phyloP scores from a whole-genome alignment of 176 grass and related monocot species.

The Triticum urartu region DNA sequence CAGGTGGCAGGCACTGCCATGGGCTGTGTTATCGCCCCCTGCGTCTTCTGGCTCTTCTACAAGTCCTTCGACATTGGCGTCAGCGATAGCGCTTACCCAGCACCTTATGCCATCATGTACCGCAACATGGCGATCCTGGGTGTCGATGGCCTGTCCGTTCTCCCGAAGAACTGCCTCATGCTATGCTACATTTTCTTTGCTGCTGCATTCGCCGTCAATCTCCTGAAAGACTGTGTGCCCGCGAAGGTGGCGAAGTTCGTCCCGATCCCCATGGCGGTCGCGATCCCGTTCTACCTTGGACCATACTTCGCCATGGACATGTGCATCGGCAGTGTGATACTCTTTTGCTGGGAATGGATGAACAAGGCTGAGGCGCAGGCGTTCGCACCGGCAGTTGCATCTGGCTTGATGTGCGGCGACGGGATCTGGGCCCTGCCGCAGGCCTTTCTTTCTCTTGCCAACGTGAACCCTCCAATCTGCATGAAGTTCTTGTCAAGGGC shows the following conservation, averaged over 20 bases:
- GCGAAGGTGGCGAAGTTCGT: constrained; percentile 39
- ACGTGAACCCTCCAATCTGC: constrained; percentile 56
- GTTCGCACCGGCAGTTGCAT: constrained; percentile 48
- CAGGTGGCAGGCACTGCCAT: constrained; percentile 73
- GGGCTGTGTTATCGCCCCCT: constrained; percentile 51
- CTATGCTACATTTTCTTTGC: constrained; percentile 50
- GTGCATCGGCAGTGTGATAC: constrained; percentile 45
- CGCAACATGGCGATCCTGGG: constrained; percentile 67
- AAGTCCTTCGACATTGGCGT: constrained; percentile 52
- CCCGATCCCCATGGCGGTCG: constrained; percentile 55
- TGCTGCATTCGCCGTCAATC: constrained; percentile 31
- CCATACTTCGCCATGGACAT: constrained; percentile 58
- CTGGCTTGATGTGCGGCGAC: constrained; percentile 55
- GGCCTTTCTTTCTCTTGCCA: constrained; percentile 50
- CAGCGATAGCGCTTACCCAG: constrained; percentile 40
- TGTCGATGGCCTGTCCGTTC: constrained; percentile 36
- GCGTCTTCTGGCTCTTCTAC: constrained; percentile 65
- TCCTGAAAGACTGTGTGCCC: constrained; percentile 37
- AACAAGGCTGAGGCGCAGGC: constrained; percentile 45
- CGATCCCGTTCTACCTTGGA: constrained; percentile 66
- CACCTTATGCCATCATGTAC: constrained; percentile 53
- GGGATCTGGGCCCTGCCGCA: constrained; percentile 58
- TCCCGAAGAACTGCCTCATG: constrained; percentile 47
- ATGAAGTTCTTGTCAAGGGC: constrained; percentile 66
- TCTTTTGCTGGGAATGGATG: constrained; percentile 44